These are phyloP conservation scores for Cupressus sempervirens DNA, from an alignment of 75 land plant species.

Conservation along the genomic window DNA sequence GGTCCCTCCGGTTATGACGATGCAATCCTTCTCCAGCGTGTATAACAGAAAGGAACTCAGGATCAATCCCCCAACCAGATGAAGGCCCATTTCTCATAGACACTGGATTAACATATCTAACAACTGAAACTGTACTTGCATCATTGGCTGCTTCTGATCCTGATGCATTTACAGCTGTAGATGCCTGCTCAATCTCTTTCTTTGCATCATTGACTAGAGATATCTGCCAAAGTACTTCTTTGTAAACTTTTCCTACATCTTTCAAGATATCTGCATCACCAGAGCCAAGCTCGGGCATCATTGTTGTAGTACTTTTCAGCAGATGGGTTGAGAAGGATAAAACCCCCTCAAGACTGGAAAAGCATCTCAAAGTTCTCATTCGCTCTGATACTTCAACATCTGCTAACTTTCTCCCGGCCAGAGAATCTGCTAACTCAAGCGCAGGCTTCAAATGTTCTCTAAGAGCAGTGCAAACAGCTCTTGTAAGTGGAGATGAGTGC, in stretches of 20 bases:
- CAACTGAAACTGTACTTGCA: constrained; percentile 29
- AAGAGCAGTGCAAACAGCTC: constrained; percentile 62
- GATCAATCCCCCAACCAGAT: constrained; percentile 60
- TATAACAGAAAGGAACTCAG: constrained; percentile 62
- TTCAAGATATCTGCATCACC: constrained; percentile 71
- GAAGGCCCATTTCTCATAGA: constrained; percentile 52
- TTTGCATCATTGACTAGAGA: constrained; percentile 58
- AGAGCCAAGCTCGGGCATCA: constrained; percentile 72
- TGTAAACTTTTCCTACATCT: constrained; percentile 63
- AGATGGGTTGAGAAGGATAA: constrained; percentile 62
- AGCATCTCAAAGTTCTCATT: constrained; percentile 41
- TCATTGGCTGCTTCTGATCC: constrained; percentile 69
- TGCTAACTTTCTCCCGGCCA: constrained; percentile 46
- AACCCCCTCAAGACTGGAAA: constrained; percentile 75
- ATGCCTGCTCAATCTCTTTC: constrained; percentile 42
- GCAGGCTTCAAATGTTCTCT: constrained; percentile 70
- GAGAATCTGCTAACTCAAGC: constrained; percentile 35
- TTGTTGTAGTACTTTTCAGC: constrained; percentile 60
- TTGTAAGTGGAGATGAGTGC: constrained; percentile 73
- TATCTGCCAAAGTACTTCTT: constrained; percentile 86
- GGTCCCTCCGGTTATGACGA: constrained; percentile 46
- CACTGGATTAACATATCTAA: constrained; percentile 65
- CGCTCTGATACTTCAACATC: constrained; percentile 37
- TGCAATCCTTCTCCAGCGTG: constrained; percentile 54
- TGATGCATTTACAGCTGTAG: constrained; percentile 26